Conservation (phyloP, 2,329 filamentous ascomycete genomes). For the Aspergillus fumigatiaffinis region DNA sequence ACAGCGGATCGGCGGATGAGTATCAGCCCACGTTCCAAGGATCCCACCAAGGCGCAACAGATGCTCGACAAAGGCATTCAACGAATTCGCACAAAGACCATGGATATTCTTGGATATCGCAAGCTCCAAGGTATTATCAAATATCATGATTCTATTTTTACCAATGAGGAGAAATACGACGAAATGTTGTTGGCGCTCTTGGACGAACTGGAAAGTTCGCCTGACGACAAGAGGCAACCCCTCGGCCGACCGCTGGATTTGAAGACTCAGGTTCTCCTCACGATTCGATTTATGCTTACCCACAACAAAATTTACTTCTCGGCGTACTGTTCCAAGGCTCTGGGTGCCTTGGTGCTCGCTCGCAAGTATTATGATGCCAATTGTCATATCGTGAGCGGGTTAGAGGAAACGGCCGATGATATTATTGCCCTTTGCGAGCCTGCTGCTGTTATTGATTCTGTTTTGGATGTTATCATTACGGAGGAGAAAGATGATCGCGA, state of each 20-base stretch:
- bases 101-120: conserved; percentile 42
- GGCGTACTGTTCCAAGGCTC: conserved; percentile 30
- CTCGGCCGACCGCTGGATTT: conserved; percentile 27
- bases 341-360: conserved; percentile 35
- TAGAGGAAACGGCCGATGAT: conserved; percentile 37
- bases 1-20: conserved; percentile 25
- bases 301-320: conserved; percentile 34
- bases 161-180: conserved; percentile 34
- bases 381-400: conserved; percentile 37
- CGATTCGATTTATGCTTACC: conserved; percentile 38
- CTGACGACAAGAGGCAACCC: conserved; percentile 25
- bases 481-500: conserved; percentile 29
- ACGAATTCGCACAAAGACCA: conserved; percentile 31
- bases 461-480: conserved; percentile 7
- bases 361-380: conserved; percentile 36
- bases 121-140: conserved; percentile 41
- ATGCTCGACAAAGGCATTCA: conserved; percentile 37
- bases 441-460: conserved; percentile 5
- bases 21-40: conserved; percentile 37
- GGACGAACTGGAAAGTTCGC: conserved; percentile 32
- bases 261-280: conserved; percentile 42
- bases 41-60: conserved; percentile 33
- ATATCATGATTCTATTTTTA: conserved; percentile 33
- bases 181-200: conserved; percentile 36
- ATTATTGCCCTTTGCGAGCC: conserved; percentile 30